Evolutionary conservation across 179 eudicot species (phyloP).

Genomic region (Gypsophila paniculata): DNA sequence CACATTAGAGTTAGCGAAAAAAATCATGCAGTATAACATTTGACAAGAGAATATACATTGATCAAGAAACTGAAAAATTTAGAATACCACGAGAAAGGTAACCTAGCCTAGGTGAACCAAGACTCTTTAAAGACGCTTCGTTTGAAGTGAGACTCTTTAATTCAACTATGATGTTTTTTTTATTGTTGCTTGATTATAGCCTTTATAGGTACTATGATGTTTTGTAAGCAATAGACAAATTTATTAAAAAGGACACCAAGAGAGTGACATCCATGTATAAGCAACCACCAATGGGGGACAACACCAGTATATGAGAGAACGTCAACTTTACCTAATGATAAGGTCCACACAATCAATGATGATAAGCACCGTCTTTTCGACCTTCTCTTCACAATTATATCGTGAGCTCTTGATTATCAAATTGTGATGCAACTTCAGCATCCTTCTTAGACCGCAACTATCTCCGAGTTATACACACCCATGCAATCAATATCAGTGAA

Average conservation of each 20-base stretch:
- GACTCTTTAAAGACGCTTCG: background rate
- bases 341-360: background rate
- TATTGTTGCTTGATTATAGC: no score
- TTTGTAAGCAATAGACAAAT: background rate
- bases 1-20: no score
- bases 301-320: background rate
- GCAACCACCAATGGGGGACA: background rate
- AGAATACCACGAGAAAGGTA: background rate
- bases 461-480: background rate
- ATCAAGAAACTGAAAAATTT: no score
- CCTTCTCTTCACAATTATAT: background rate
- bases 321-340: slow-evolving; percentile 2
- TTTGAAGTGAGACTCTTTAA: background rate
- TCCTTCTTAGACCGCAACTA: background rate
- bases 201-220: background rate
- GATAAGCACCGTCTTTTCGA: background rate
- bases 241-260: background rate
- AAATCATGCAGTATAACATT: no score
- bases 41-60: no score
- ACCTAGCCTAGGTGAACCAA: no score
- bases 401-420: background rate
- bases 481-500: slow-evolving; percentile 7
- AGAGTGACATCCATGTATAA: background rate
- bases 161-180: no score
- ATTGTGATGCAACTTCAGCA: background rate